Conservation (phyloP, 2,329 filamentous ascomycete genomes). For the Plenodomus biglobosus region DNA sequence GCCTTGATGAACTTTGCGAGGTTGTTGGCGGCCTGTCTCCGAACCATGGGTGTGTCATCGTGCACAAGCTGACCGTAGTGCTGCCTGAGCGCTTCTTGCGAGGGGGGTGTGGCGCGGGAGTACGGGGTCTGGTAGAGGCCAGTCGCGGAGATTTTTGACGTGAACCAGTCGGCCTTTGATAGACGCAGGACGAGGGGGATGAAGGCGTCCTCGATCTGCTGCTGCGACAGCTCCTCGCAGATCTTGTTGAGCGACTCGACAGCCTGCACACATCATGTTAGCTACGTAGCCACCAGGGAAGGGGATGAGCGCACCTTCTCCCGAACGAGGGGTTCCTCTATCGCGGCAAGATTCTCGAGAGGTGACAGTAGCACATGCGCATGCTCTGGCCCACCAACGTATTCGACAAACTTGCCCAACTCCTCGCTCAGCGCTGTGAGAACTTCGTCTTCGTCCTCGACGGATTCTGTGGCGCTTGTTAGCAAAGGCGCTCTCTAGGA, state of each 20-base stretch:
- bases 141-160: slow-evolving; percentile 96
- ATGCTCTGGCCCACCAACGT: slow-evolving; percentile 90
- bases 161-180: slow-evolving; percentile 99
- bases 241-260: slow-evolving; percentile 99
- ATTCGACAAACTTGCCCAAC: slow-evolving; percentile 94
- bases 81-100: slow-evolving; percentile 87
- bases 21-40: slow-evolving; percentile 94
- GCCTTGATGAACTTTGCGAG: slow-evolving; percentile 97
- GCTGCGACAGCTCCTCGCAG: slow-evolving; percentile 83
- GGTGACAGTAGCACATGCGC: slow-evolving; percentile 96
- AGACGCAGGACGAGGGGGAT: slow-evolving; percentile 93
- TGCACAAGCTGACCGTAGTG: slow-evolving; percentile 93
- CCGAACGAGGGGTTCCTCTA: slow-evolving; percentile 95
- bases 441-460: slow-evolving; percentile 98
- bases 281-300: slow-evolving; percentile 6
- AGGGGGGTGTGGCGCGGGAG: slow-evolving; percentile 80
- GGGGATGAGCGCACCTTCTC: slow-evolving; percentile 73
- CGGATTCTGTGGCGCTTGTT: slow-evolving; percentile 69
- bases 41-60: slow-evolving; percentile 98
- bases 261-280: slow-evolving; percentile 66
- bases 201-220: slow-evolving; percentile 96
- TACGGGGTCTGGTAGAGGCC: slow-evolving; percentile 94
- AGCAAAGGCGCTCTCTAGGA: slow-evolving; percentile 33
- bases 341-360: slow-evolving; percentile 95
- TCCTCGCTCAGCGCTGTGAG: slow-evolving; percentile 96